Evolutionary conservation across 257 asterid genomes (phyloP), one percentile per base, ranked within the genome.

Genomic region (Solanum appendiculatum): DNA sequence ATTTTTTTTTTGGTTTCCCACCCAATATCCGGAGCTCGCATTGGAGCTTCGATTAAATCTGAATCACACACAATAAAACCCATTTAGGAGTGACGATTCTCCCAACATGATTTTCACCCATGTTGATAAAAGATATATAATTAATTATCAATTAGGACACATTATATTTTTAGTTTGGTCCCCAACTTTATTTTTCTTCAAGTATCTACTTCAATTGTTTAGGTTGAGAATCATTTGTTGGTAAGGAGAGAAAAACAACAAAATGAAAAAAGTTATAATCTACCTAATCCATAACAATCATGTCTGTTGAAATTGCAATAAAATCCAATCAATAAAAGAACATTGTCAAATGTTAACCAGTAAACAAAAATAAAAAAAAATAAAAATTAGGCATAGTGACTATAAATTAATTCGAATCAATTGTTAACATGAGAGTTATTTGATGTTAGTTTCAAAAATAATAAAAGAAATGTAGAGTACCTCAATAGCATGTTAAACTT

Each of bases 51-150:
- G 25, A 54, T 0, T 54, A 54, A 54, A 54, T 54, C 0, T 20
- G 4, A 54, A 54, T 54, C 5, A 3, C 0, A 11, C 11, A 54
- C 5, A 2, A 4, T 3, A 18, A 0, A 4, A 0, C 0, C 63
- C 0, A 18, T 54, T 54, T 9, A 7, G 25, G 1, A n/a, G n/a
- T n/a, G 25, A 2, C 20, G n/a, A 5, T 54, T 4, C 25, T 54
- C 25, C 11, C 0, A 54, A 42, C 4, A 42, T 3, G 51, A 44
- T 44, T 44, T 44, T 13, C 51, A 44, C 13, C 2, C 13, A 0
- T 12, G 51, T 44, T 44, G 13, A 44, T 44, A 6, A 40, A n/a
- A 23, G 1, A 74, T 16, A 77, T 14, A 25, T 9, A 27, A 56
- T 21, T 56, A 78, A 46, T 27, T 31, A 80, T 25, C 40, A 27